Conservation (phyloP, 805 yeast species). For the Nakazawaea ishiwadae region DNA sequence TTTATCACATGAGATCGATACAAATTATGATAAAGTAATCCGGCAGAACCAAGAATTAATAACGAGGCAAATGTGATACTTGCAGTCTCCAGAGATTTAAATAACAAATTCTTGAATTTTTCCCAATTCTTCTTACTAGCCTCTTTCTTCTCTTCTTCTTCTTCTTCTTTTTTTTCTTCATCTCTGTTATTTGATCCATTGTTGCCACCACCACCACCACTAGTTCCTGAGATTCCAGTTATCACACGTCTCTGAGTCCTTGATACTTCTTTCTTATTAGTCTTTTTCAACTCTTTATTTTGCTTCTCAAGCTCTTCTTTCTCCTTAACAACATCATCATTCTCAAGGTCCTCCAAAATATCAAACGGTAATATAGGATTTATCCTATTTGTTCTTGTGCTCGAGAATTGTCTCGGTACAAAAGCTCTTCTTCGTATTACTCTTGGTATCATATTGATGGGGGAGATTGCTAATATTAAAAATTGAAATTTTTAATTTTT, state of each 20-base stretch:
- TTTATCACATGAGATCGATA: slow-evolving; percentile 55
- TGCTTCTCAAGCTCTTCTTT: slow-evolving; percentile 26
- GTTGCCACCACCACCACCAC: background rate
- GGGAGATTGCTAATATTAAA: no score
- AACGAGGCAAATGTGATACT: slow-evolving; percentile 69
- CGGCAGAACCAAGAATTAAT: slow-evolving; percentile 65
- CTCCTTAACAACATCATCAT: slow-evolving; percentile 27
- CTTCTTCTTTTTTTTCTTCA: slow-evolving; percentile 2
- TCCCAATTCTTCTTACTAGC: slow-evolving; percentile 12
- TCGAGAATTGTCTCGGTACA: slow-evolving; percentile 3
- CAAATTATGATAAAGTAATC: slow-evolving; percentile 60
- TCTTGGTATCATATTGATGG: background rate
- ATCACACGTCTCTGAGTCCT: slow-evolving; percentile 8
- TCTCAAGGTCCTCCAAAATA: slow-evolving; percentile 31
- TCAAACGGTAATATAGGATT: slow-evolving; percentile 40
- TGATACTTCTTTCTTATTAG: slow-evolving; percentile 11
- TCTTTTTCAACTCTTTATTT: slow-evolving; percentile 23
- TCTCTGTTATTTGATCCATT: slow-evolving; percentile 1
- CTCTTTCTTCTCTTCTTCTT: slow-evolving; percentile 2
- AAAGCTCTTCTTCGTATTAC: background rate
- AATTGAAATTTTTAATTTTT: background rate
- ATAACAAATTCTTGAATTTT: slow-evolving; percentile 15
- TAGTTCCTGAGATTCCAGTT: slow-evolving; percentile 5
- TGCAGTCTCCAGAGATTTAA: slow-evolving; percentile 59
- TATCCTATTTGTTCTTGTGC: slow-evolving; percentile 13